Conservation (phyloP, 2,329 filamentous ascomycete species). For the Dothistroma pini region DNA sequence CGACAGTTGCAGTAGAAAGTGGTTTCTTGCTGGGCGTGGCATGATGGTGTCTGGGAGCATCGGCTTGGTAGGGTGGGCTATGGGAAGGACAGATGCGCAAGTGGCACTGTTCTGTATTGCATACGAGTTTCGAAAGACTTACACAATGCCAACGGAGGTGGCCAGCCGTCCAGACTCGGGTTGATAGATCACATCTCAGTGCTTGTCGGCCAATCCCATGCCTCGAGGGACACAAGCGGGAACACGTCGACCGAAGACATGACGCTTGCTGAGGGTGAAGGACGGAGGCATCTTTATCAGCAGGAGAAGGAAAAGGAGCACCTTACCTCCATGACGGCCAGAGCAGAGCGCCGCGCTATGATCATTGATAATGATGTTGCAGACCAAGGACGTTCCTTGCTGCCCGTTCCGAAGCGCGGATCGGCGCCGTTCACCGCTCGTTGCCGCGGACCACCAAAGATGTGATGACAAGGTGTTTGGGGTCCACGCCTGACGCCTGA, state of each 20-base stretch:
- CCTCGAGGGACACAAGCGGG: slow-evolving; percentile 2
- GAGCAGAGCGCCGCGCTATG: slow-evolving; percentile 2
- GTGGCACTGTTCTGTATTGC: background rate
- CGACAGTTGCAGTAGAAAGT: background rate
- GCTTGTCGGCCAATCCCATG: slow-evolving; percentile 6
- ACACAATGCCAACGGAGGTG: slow-evolving; percentile 22
- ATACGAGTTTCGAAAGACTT: slow-evolving; percentile 21
- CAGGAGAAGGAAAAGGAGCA: background rate
- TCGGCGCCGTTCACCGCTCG: background rate
- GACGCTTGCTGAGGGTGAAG: background rate
- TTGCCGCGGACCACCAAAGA: no score
- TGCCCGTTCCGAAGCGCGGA: slow-evolving; percentile 1
- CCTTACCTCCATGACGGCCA: slow-evolving; percentile 13
- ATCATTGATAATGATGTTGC: background rate
- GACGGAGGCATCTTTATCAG: background rate
- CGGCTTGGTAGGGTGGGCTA: background rate
- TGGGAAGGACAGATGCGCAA: background rate
- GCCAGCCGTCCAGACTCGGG: slow-evolving; percentile 18
- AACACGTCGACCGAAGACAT: slow-evolving; percentile 4
- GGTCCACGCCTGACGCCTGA: no score
- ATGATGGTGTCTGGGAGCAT: slow-evolving; percentile 1
- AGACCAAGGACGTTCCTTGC: slow-evolving; percentile 8
- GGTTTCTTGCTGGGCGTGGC: background rate
- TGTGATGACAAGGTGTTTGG: no score
- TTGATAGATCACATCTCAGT: slow-evolving; percentile 22